A percentile compares a stretch with the other conserved stretches of the same genome.
These are phyloP conservation scores for Acanthamoeba rhysodes DNA, from an alignment of 208 protist species.

Conservation along the genomic window DNA sequence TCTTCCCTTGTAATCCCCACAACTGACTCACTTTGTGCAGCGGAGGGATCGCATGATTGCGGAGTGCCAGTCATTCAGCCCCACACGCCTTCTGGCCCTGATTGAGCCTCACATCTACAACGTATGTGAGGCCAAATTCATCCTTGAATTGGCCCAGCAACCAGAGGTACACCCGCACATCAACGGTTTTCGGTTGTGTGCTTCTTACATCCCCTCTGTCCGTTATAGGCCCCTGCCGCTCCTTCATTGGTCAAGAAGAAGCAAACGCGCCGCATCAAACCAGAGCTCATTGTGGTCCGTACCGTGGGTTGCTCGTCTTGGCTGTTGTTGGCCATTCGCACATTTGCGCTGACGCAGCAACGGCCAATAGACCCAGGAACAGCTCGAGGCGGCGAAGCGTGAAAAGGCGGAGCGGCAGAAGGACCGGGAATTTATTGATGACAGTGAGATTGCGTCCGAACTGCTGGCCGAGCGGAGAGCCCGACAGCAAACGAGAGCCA, in stretches of 20 bases:
- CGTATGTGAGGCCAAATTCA: slow-evolving; percentile 9
- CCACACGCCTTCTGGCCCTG: neutral
- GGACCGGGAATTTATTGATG: neutral
- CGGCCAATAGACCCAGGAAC: neutral
- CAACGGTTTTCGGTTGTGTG: too few species aligned
- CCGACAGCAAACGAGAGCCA: neutral
- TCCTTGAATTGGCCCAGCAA: neutral
- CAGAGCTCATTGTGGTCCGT: neutral
- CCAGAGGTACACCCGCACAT: slow-evolving; percentile 21
- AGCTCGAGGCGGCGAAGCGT: neutral
- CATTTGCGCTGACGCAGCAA: neutral
- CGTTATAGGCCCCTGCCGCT: neutral
- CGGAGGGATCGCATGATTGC: neutral
- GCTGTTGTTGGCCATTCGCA: too few species aligned
- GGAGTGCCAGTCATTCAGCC: neutral
- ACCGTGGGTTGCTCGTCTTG: too few species aligned
- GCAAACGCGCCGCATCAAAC: neutral
- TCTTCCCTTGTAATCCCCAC: neutral
- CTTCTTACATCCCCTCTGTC: too few species aligned
- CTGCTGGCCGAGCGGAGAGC: neutral
- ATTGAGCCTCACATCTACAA: slow-evolving; percentile 44
- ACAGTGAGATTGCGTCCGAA: slow-evolving; percentile 6
- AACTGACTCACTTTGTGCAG: neutral
- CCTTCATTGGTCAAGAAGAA: neutral
- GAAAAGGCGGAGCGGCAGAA: neutral